phyloP scores from a whole-genome alignment of 176 grass and related monocot genomes.

The Panicum miliaceum region DNA sequence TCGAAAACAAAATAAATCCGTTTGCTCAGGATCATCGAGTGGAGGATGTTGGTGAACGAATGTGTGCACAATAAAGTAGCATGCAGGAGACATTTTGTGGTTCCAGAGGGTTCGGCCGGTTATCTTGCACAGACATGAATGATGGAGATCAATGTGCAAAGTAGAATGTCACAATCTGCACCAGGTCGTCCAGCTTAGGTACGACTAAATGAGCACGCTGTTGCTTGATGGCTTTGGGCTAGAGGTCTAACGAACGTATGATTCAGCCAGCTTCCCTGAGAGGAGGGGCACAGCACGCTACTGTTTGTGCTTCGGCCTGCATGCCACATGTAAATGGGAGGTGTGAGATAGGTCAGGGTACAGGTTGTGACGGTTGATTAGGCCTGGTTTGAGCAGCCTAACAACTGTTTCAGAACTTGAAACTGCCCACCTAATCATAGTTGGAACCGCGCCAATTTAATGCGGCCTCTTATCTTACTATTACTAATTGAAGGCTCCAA shows the following conservation, averaged over 20 bases:
- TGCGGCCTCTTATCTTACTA: too few species aligned
- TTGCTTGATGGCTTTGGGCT: neutral
- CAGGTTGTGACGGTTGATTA: neutral
- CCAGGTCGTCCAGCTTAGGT: neutral
- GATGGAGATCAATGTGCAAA: conserved; percentile 7
- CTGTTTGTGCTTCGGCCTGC: neutral
- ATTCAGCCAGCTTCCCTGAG: neutral
- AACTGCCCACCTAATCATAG: neutral
- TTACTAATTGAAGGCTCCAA: too few species aligned
- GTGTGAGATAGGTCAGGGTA: neutral
- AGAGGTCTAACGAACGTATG: neutral
- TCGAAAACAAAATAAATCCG: neutral
- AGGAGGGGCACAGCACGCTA: neutral
- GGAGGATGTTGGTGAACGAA: conserved; percentile 36
- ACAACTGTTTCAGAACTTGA: neutral
- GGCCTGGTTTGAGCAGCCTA: neutral
- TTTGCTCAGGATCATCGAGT: neutral
- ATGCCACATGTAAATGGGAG: neutral
- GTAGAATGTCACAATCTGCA: neutral
- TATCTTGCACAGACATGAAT: neutral
- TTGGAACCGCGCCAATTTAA: neutral
- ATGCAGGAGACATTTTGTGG: neutral
- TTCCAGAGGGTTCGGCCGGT: conserved; percentile 35
- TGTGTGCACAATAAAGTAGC: neutral
- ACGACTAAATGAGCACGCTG: neutral